Evolutionary conservation across 1,139 yeast species (phyloP).

Genomic region (Protomyces macrosporus): DNA sequence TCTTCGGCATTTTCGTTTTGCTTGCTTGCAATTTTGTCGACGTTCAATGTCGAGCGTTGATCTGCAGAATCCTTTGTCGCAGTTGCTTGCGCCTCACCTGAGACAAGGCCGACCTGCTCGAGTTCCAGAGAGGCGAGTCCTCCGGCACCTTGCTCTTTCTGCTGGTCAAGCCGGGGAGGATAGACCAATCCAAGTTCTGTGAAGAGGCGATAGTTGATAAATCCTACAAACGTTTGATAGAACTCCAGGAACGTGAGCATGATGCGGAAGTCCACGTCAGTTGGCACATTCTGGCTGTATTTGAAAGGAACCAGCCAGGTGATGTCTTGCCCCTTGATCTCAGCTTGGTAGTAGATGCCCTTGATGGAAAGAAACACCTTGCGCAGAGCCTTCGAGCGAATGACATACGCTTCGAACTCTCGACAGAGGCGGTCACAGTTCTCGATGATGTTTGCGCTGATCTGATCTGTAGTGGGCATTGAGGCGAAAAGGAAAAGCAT

Average conservation of each 20-base stretch:
- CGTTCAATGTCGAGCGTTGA: constrained; percentile 31
- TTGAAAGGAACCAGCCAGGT: constrained; percentile 97
- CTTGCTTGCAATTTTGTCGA: constrained; percentile 32
- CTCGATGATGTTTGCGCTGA: constrained; percentile 69
- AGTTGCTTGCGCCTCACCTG: constrained; percentile 6
- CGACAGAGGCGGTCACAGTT: constrained; percentile 83
- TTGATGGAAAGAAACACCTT: constrained; percentile 94
- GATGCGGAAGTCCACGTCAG: constrained; percentile 91
- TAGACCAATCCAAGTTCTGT: constrained; percentile 78
- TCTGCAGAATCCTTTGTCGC: constrained; percentile 18
- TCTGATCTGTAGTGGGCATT: constrained; percentile 88
- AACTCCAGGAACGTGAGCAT: constrained; percentile 96
- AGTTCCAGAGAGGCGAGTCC: constrained; percentile 81
- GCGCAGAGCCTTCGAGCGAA: constrained; percentile 71
- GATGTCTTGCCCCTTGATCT: constrained; percentile 81
- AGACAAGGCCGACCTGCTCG: constrained; percentile 39
- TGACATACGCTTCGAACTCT: constrained; percentile 93
- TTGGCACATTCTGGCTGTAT: constrained; percentile 91
- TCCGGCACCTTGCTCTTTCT: constrained; percentile 75
- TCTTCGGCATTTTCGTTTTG: constrained; percentile 42
- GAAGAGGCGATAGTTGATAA: constrained; percentile 77
- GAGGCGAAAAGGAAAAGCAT: constrained; percentile 91
- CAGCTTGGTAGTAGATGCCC: constrained; percentile 94
- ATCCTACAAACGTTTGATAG: constrained; percentile 84
- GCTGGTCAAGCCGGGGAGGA: constrained; percentile 78